These are phyloP conservation scores for Arthrobotrys iridis DNA, from an alignment of 2,329 filamentous ascomycete genomes.

Conservation along the genomic window DNA sequence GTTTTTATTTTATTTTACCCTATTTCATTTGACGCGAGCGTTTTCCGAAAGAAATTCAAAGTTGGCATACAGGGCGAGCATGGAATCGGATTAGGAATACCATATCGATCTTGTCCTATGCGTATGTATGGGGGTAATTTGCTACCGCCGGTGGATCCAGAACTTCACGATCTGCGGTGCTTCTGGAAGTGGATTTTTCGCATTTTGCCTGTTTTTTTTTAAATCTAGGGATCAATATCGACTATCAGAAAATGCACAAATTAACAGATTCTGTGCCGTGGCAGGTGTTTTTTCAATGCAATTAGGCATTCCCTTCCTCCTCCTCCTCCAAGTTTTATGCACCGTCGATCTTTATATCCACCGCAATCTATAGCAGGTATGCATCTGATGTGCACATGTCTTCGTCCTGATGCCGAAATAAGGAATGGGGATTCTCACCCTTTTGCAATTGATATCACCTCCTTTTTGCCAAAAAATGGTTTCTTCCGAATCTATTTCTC, in stretches of 20 bases:
- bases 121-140: neutral
- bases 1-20: neutral
- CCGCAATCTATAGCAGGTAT: neutral
- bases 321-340: conserved; percentile 1
- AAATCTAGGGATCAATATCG: conserved; percentile 1
- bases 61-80: conserved; percentile 16
- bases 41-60: too few relatives aligned
- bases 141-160: neutral
- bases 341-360: conserved; percentile 25
- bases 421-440: neutral
- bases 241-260: neutral
- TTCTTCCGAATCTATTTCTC: neutral
- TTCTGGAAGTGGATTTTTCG: conserved; percentile 9
- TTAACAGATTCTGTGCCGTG: neutral
- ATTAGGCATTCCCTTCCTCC: conserved; percentile 1
- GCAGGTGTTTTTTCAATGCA: conserved; percentile 20
- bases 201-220: conserved; percentile 6
- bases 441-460: neutral
- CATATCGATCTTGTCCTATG: neutral
- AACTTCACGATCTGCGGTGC: conserved; percentile 8
- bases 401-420: neutral
- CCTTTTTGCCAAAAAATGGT: neutral
- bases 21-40: neutral
- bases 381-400: neutral
- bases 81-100: neutral